These are phyloP conservation scores for Aspergillus versicolor DNA, from an alignment of 2,329 filamentous ascomycete genomes.

Conservation along the genomic window DNA sequence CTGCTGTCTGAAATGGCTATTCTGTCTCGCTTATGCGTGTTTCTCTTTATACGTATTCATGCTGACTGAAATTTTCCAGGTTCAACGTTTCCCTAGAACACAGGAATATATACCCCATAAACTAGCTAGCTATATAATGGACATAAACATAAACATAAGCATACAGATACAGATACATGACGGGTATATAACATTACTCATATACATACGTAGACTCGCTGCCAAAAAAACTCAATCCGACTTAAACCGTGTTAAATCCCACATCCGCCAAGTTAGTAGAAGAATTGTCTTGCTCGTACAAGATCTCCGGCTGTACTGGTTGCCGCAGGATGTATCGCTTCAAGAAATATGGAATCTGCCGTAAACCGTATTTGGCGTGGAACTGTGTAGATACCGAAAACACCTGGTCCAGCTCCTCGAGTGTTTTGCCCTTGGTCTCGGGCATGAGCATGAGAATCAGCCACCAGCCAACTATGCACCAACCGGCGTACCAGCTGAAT, in stretches of 20 bases:
- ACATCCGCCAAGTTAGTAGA: slow-evolving; percentile 19
- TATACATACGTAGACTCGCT: not conserved
- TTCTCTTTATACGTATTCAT: not conserved
- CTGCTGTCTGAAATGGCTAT: slow-evolving; percentile 47
- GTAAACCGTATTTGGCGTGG: slow-evolving; percentile 41
- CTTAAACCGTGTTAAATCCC: slow-evolving; percentile 22
- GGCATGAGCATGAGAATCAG: slow-evolving; percentile 44
- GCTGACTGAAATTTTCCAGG: not conserved
- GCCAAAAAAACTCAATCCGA: not conserved
- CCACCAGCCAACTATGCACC: slow-evolving; percentile 47
- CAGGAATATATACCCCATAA: not conserved
- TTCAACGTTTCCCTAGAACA: not conserved
- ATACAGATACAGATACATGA: slow-evolving; percentile 3
- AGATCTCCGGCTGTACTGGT: slow-evolving; percentile 40
- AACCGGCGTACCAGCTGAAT: slow-evolving; percentile 51
- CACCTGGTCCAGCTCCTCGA: slow-evolving; percentile 53
- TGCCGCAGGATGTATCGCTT: slow-evolving; percentile 35
- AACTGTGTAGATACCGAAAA: slow-evolving; percentile 52
- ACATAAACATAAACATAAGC: not conserved
- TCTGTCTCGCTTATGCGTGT: slow-evolving; percentile 9
- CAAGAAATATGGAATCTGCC: slow-evolving; percentile 38
- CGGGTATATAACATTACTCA: slow-evolving; percentile 6
- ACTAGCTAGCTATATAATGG: not conserved
- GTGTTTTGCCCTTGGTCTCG: slow-evolving; percentile 43
- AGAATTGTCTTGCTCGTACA: slow-evolving; percentile 37